These are phyloP conservation scores for Fabrea salina DNA, from an alignment of 169 alveolate species.

Conservation along the genomic window DNA sequence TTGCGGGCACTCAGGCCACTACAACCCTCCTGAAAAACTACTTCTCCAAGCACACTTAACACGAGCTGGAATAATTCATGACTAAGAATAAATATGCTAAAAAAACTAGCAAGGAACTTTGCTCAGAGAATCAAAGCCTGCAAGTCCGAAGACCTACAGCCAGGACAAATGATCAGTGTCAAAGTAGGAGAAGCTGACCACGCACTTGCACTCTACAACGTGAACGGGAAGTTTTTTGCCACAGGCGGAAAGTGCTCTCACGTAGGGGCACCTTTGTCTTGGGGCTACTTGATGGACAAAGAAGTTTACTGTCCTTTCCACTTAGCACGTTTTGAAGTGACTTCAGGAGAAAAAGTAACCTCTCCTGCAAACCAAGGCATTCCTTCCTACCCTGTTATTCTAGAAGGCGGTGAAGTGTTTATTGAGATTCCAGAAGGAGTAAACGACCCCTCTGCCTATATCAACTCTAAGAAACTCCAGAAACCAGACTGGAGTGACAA, in stretches of 20 bases:
- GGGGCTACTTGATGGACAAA: slow-evolving; percentile 15
- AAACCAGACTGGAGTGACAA: slow-evolving; percentile 6
- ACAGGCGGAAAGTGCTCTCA: slow-evolving; percentile 24
- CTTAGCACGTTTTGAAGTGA: neutral
- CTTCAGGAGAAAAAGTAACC: slow-evolving; percentile 26
- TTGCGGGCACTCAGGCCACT: slow-evolving; percentile 33
- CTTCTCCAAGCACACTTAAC: neutral
- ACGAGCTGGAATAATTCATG: neutral
- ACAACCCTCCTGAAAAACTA: neutral
- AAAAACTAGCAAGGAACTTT: too few species aligned
- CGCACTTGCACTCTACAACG: slow-evolving; percentile 4
- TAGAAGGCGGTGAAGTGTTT: neutral
- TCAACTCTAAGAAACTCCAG: neutral
- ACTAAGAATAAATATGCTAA: neutral
- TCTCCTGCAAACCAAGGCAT: slow-evolving; percentile 6
- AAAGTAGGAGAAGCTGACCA: too few species aligned
- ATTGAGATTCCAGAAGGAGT: slow-evolving; percentile 16
- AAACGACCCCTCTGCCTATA: neutral
- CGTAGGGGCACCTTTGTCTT: slow-evolving; percentile 9
- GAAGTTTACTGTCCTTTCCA: slow-evolving; percentile 12
- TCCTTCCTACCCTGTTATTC: neutral
- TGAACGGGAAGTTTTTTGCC: slow-evolving; percentile 3
- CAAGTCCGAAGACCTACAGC: too few species aligned
- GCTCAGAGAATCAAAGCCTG: too few species aligned
- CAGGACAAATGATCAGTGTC: too few species aligned